Percentiles rank a stretch among this genome's conserved stretches.
Evolutionary conservation across 2,329 filamentous ascomycete species (phyloP).

Genomic region (Fusarium denticulatum): DNA sequence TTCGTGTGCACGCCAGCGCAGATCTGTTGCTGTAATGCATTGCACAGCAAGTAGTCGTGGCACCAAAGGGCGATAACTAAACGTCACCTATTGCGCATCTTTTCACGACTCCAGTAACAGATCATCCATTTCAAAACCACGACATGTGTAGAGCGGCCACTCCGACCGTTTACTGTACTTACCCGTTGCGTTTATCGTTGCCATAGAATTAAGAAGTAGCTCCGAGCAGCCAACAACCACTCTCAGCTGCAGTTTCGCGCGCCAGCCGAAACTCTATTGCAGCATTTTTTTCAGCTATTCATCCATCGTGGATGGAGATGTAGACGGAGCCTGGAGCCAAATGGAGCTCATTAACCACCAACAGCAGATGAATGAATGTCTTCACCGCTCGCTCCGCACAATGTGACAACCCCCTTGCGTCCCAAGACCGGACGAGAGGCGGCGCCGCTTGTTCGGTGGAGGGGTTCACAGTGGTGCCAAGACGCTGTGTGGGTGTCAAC

Average conservation of each 20-base stretch:
- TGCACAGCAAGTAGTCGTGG: conserved; percentile 23
- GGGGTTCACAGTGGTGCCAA: neutral
- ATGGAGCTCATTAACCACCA: neutral
- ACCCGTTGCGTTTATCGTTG: neutral
- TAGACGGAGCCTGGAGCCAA: neutral
- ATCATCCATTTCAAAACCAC: conserved; percentile 15
- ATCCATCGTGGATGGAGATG: neutral
- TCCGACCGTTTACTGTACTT: neutral
- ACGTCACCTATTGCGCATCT: conserved; percentile 27
- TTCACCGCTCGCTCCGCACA: conserved; percentile 28
- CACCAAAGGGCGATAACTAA: conserved; percentile 24
- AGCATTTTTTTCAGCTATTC: neutral
- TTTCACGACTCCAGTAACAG: conserved; percentile 22
- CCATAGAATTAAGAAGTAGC: conserved; percentile 3
- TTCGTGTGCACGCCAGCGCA: conserved; percentile 31
- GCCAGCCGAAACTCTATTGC: conserved; percentile 27
- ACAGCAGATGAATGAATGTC: conserved; percentile 10
- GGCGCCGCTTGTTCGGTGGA: conserved; percentile 24
- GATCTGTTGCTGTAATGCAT: conserved; percentile 20
- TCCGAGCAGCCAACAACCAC: neutral
- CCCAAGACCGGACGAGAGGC: conserved; percentile 8
- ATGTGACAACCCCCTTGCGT: conserved; percentile 34
- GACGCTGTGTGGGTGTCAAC: conserved; percentile 18
- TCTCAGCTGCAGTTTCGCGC: conserved; percentile 9
- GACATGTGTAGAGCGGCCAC: neutral